Evolutionary conservation across 768 basidiomycete genomes (phyloP).

Genomic region (Cyclocybe aegerita): DNA sequence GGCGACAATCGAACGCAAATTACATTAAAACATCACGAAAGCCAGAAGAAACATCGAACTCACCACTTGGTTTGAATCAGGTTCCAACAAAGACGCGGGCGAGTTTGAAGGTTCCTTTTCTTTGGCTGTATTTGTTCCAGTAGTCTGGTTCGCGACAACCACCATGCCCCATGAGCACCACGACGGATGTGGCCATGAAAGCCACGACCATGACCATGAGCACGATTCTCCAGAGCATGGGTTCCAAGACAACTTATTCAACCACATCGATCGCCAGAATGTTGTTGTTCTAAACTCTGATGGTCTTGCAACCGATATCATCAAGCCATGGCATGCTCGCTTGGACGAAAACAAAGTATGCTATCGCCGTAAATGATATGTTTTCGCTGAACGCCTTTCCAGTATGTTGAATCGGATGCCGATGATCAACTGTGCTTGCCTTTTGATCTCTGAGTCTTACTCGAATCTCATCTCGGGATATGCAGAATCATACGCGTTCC

Average conservation of each 20-base stretch:
- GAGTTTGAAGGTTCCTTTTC: not conserved
- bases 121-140: slow-evolving; percentile 15
- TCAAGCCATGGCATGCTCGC: slow-evolving; percentile 88
- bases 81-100: not conserved
- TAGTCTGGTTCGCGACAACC: not conserved
- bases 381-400: slow-evolving; percentile 1
- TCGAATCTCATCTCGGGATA: not conserved
- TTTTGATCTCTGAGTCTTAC: not conserved
- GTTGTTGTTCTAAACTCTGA: slow-evolving; percentile 77
- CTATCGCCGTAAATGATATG: not conserved
- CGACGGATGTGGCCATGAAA: slow-evolving; percentile 58
- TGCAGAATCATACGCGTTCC: slow-evolving; percentile 79
- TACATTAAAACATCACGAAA: slow-evolving; percentile 64
- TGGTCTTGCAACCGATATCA: slow-evolving; percentile 51
- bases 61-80: slow-evolving; percentile 12
- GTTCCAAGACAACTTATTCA: slow-evolving; percentile 70
- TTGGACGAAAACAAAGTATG: slow-evolving; percentile 65
- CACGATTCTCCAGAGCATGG: slow-evolving; percentile 54
- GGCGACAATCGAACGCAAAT: slow-evolving; percentile 84
- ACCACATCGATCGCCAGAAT: slow-evolving; percentile 75
- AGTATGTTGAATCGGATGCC: slow-evolving; percentile 88
- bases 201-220: slow-evolving; percentile 57
- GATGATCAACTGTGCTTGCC: slow-evolving; percentile 78
- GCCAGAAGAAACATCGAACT: not conserved
- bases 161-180: slow-evolving; percentile 59